Evolutionary conservation across 2,329 filamentous ascomycete genomes (phyloP).

Genomic region (Moelleriella libera): DNA sequence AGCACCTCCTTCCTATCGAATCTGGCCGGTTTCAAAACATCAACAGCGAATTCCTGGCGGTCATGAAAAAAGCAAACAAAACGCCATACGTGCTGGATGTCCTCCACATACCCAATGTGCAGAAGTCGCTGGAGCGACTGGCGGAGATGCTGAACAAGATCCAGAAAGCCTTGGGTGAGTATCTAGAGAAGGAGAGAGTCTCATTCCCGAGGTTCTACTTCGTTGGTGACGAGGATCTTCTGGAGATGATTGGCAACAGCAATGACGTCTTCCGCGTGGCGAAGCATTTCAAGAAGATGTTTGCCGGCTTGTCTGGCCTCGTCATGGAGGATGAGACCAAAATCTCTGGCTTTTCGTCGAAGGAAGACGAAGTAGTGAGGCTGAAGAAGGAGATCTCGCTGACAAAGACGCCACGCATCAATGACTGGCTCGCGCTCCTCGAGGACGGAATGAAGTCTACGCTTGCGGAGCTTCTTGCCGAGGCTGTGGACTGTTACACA

Average conservation of each 20-base stretch:
- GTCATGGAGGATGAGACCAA: constrained; percentile 76
- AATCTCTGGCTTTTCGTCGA: constrained; percentile 87
- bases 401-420: constrained; percentile 88
- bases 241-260: constrained; percentile 99
- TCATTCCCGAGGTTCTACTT: constrained; percentile 99
- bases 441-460: constrained; percentile 91
- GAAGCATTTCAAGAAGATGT: constrained; percentile 99
- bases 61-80: constrained; percentile 99
- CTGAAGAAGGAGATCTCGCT: constrained; percentile 87
- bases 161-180: constrained; percentile 95
- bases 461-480: constrained; percentile 75
- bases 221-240: constrained; percentile 91
- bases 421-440: constrained; percentile 92
- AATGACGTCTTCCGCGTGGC: constrained; percentile 93
- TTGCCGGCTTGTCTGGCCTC: constrained; percentile 84
- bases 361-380: constrained; percentile 79
- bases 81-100: constrained; percentile 93
- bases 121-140: constrained; percentile 87
- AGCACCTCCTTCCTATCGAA: constrained; percentile 90
- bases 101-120: constrained; percentile 85
- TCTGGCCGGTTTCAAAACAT: constrained; percentile 97
- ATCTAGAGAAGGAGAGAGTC: constrained; percentile 91
- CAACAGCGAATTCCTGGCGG: constrained; percentile 96
- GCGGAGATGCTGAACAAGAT: constrained; percentile 99
- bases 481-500: constrained; percentile 72